A percentile compares a stretch with the other conserved stretches of the same genome.
These are phyloP conservation scores for Penicillium sp. DNA, from an alignment of 2,329 filamentous ascomycete genomes.

Conservation along the genomic window DNA sequence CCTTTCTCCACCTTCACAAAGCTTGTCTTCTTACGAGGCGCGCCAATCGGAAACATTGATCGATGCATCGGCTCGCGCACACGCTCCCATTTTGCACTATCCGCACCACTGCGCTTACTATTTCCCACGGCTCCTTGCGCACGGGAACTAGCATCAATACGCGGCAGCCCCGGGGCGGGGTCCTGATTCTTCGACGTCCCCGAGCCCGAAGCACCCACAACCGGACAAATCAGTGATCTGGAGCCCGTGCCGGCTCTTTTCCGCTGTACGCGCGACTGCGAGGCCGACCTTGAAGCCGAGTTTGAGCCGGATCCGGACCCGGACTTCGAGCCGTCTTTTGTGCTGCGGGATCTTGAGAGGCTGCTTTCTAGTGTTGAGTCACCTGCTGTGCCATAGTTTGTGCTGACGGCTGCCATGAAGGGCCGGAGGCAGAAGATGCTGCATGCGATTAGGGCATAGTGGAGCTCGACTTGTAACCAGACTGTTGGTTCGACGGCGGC, in stretches of 20 bases:
- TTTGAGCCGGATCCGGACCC: constrained; percentile 13
- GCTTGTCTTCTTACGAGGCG: background rate
- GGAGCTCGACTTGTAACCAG: constrained; percentile 39
- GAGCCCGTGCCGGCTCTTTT: constrained; percentile 2
- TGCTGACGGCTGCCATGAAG: constrained; percentile 40
- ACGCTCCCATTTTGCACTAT: background rate
- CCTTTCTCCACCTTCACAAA: background rate
- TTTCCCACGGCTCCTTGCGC: background rate
- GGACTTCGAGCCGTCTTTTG: constrained; percentile 21
- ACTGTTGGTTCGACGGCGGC: constrained; percentile 34
- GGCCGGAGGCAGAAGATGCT: constrained; percentile 39
- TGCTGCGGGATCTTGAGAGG: constrained; percentile 17
- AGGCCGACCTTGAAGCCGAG: constrained; percentile 8
- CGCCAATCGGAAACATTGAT: constrained; percentile 17
- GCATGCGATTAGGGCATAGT: constrained; percentile 39
- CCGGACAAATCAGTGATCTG: background rate
- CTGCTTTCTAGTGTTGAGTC: constrained; percentile 31
- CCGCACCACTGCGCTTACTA: no score
- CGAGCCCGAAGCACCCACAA: background rate
- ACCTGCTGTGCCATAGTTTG: constrained; percentile 37
- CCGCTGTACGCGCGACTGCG: background rate
- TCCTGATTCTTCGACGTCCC: background rate
- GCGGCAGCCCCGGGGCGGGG: background rate
- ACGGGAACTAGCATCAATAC: background rate
- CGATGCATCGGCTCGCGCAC: constrained; percentile 6